Base-by-base conservation (phyloP, 371 early-diverging fungal species). In the Saksenaea vasiformis region DNA sequence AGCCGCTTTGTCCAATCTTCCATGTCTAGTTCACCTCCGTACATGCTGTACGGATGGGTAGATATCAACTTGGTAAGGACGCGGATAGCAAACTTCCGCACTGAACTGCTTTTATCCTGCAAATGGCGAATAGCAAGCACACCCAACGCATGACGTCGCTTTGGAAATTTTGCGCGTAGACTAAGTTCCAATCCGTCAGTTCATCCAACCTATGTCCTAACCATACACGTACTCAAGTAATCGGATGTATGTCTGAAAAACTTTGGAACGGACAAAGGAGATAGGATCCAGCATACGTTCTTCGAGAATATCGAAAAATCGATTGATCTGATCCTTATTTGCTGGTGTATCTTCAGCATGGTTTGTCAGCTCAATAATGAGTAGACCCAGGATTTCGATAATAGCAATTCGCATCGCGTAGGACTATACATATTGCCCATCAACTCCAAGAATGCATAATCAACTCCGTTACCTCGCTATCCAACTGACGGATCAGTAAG, bases 221-320 rank as follows among this genome's bases (percentile, higher is more conserved):
- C 41, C 26, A 60, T 5, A 35, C 28, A 69, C 87, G 67, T 85
- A 92, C 89, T 94, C 91, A 59, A 92, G 84, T 26, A 98, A 78
- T 62, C 85, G 87, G n/a, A 86, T 71, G 41, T 93, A 86, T 8
- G 92, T 87, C 69, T 96, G 95, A n/a, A 98, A 69, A 0, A 95
- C 90, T 73, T 91, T 95, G 28, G 90, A 86, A 37, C 98, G 88
- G 9, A 90, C 90, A 71, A 90, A 90, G 10, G 89, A 83, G 63
- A 89, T 91, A 26, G 83, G 80, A 74, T 98, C 98, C 62, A 89
- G 80, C 84, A 95, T 94, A 17, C 97, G 87, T 69, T 96, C 96
- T 67, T 94, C 91, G 47, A 98, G 70, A 47, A 95, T 83, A 69
- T 93, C 94, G 79, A 94, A 95, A 62, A 90, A 93, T 3, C 77